Evolutionary conservation across 1,284 basidiomycete species (phyloP), one percentile per base, ranked within the genome.

Genomic region (Takashimella tepidaria): DNA sequence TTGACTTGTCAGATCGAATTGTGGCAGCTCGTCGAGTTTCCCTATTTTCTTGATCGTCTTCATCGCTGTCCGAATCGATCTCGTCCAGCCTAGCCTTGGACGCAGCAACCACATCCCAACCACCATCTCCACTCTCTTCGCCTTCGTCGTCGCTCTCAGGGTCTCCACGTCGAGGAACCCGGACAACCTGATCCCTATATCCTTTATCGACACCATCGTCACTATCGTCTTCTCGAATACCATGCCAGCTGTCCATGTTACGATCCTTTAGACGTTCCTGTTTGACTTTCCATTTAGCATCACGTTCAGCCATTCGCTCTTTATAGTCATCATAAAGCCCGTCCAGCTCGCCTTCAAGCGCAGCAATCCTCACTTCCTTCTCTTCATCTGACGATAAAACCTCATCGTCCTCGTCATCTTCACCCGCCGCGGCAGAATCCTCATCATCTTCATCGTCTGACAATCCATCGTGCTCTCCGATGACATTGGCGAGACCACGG

Each of bases 231-330:
- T 74, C 69, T 47, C 66, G 59, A 61, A 93, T 84, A 8, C 92
- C 92, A 53, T 76, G 74, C 91, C 92, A 96, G 57, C 84, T 84
- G 68, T 74, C 78, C 50, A 81, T 80, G 65, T 83, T 83, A 63
- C 83, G 83, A 69, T 86, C 85, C 71, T 86, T 87, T 66, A 82
- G 79, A 51, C 92, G 81, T 8, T 86, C 84, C 74, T 96, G 87
- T 73, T 86, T 86, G 46, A 88, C 91, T 68, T 85, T 90, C 78
- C 83, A 91, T 77, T 97, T 98, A 41, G 89, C 83, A 73, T 98
- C 93, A 51, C 85, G 82, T 69, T 93, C 91, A 53, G 83, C 81
- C 77, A 91, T 77, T 56, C 88, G 82, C 51, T 86, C 84, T 70
- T 84, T 87, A 76, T 97, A 98, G 40, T 84, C 81, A 62, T 92